Evolutionary conservation across 768 basidiomycete genomes (phyloP).

Genomic region (Termitomyces sp.): DNA sequence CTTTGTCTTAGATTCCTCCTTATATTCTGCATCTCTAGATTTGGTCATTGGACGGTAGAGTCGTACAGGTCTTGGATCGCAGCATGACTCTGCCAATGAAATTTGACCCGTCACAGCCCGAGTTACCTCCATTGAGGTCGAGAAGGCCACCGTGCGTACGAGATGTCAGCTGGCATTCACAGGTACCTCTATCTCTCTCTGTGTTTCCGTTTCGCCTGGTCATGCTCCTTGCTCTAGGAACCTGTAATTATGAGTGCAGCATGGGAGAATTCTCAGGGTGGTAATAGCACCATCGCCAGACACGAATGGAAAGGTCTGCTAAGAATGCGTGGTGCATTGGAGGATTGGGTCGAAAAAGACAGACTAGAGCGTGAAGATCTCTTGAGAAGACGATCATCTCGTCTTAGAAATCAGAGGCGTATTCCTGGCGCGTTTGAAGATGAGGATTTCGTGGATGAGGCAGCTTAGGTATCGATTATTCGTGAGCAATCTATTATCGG

Average conservation of each 20-base stretch:
- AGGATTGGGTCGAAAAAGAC: constrained; percentile 69
- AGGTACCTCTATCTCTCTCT: constrained; percentile 33
- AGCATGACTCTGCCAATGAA: constrained; percentile 64
- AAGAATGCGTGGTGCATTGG: constrained; percentile 60
- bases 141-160: constrained; percentile 59
- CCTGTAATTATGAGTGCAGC: constrained; percentile 90
- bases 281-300: constrained; percentile 78
- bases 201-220: not conserved
- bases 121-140: constrained; percentile 30
- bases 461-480: constrained; percentile 1
- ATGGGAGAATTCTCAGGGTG: constrained; percentile 66
- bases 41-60: constrained; percentile 88
- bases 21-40: constrained; percentile 47
- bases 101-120: constrained; percentile 65
- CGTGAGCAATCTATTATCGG: not conserved
- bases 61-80: constrained; percentile 83
- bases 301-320: constrained; percentile 96
- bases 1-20: constrained; percentile 1
- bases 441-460: constrained; percentile 7
- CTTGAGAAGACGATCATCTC: constrained; percentile 21
- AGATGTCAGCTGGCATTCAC: constrained; percentile 94
- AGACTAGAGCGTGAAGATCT: constrained; percentile 18
- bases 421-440: constrained; percentile 20
- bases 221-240: constrained; percentile 39
- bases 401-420: constrained; percentile 11